A percentile compares a stretch with the other conserved stretches of the same genome.
Evolutionary conservation across 331 rosid species (phyloP).

Genomic region (Dryas integrifolia): DNA sequence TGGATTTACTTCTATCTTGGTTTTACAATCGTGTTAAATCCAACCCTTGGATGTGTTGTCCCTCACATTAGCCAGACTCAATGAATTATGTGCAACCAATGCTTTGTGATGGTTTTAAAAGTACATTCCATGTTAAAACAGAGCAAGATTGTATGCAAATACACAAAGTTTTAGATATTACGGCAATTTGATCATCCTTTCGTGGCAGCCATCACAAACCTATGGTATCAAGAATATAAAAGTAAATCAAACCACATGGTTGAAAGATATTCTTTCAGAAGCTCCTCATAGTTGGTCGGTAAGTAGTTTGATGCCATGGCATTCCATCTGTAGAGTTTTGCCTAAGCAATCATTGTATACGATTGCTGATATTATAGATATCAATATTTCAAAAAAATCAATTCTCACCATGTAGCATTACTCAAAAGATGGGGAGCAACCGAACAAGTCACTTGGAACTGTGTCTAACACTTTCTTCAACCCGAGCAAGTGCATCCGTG

Average conservation of each 20-base stretch:
- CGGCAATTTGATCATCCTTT: background rate
- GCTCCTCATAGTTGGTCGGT: background rate
- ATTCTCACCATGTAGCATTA: background rate
- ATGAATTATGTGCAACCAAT: background rate
- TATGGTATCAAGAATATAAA: background rate
- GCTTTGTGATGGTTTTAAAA: background rate
- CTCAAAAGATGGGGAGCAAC: background rate
- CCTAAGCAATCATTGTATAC: background rate
- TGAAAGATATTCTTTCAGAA: background rate
- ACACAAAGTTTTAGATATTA: background rate
- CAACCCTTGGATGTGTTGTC: too few species aligned
- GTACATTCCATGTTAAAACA: background rate
- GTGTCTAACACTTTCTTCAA: constrained; percentile 52
- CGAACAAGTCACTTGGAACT: constrained; percentile 34
- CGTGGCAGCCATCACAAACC: background rate
- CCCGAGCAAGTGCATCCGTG: constrained; percentile 61
- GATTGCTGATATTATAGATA: background rate
- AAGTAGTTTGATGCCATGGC: background rate
- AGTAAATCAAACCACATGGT: background rate
- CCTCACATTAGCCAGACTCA: too few species aligned
- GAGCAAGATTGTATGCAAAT: background rate
- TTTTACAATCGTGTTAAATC: too few species aligned
- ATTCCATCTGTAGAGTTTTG: background rate
- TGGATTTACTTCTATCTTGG: too few species aligned
- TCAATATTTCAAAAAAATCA: background rate